Evolutionary conservation across 768 basidiomycete species (phyloP), one percentile per base, ranked within the genome.

Genomic region (Rhizopogon vulgaris): DNA sequence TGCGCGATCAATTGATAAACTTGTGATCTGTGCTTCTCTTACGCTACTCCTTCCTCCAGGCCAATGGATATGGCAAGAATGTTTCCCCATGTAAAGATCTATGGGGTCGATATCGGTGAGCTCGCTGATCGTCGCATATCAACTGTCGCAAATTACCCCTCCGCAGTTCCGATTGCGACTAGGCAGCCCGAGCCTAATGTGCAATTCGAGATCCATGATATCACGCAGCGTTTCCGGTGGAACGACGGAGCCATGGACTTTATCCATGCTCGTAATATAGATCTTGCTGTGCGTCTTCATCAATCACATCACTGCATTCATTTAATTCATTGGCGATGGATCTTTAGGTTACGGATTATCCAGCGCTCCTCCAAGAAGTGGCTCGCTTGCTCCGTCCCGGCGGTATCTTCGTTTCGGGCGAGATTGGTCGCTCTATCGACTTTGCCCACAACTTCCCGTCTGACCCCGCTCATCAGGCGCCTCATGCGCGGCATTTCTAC

Each of bases 71-170:
- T 91, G 83, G 85, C 84, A 50, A 66, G 62, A 41, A 71, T 73
- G 45, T 91, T 84, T 63, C 83, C 81, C 15, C 71, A 78, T 59
- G 84, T 80, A 55, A 68, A 70, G 58, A 87, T 90, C 63, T 73
- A 77, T 58, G 90, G 85, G 38, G 66, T 88, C 48, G 90, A 92
- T 68, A 84, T 89, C 58, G 89, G 89, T 90, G 65, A 59, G 77
- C 64, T 55, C 52, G 27, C 36, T 51, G 58, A 39, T 39, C 49
- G 41, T 48, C 39, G 40, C 55, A 49, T 56, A 41, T 51, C 30
- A 48, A 52, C 48, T 28, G 56, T 54, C 42, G 58, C 58, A 49
- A 47, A 48, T 50, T n/a, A 15, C 17, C n/a, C 22, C 39, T 48
- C 18, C 34, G 10, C 61, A 90, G 87, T 87, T 25, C 87, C 87